phyloP scores from a whole-genome alignment of 192 early-diverging fungal genomes.

The Backusella macrospora region DNA sequence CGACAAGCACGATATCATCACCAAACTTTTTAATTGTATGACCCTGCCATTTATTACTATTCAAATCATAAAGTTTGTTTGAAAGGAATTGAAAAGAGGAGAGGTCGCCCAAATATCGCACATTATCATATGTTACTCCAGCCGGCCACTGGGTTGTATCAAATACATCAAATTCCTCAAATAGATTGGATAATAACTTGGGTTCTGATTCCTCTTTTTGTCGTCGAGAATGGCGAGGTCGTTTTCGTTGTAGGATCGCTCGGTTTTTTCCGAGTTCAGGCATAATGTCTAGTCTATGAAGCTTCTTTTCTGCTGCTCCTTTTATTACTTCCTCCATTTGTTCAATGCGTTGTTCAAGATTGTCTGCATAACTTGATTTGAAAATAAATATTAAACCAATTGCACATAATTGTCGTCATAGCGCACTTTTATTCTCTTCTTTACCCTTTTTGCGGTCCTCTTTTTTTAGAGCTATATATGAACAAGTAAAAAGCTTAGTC shows the following conservation, averaged over 20 bases:
- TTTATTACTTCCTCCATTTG: conserved; percentile 7
- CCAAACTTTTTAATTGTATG: conserved; percentile 23
- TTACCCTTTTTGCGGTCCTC: background rate
- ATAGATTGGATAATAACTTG: background rate
- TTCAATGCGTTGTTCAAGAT: conserved; percentile 17
- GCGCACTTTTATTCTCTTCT: background rate
- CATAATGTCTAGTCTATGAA: background rate
- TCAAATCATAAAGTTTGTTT: conserved; percentile 12
- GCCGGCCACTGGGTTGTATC: conserved; percentile 12
- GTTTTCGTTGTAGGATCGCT: background rate
- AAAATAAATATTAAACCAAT: background rate
- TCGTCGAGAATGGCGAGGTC: background rate
- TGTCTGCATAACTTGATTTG: background rate
- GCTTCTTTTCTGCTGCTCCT: background rate
- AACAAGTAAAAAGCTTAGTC: background rate
- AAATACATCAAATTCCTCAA: background rate
- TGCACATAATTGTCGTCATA: background rate
- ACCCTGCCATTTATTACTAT: conserved; percentile 5
- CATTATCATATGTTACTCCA: conserved; percentile 12
- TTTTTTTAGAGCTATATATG: background rate
- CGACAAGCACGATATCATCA: conserved; percentile 25
- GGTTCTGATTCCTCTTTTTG: background rate
- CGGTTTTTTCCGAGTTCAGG: background rate
- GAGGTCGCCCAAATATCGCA: conserved; percentile 31
- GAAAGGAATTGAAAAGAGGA: conserved; percentile 31